Conservation (phyloP, 164 flowering plant genomes). For the Berberis thunbergii region DNA sequence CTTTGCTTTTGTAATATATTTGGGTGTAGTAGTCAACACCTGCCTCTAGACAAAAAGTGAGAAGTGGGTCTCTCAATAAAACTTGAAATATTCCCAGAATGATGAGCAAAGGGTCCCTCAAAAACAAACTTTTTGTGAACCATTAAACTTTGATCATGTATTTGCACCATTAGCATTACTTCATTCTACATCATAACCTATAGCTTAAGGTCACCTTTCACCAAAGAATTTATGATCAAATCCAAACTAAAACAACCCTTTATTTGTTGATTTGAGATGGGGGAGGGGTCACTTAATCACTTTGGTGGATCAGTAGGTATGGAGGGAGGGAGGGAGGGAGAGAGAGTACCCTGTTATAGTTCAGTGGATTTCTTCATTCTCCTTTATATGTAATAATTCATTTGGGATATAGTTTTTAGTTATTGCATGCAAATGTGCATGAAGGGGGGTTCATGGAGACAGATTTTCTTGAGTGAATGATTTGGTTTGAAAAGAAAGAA, state of each 20-base stretch:
- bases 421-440: conserved; percentile 36
- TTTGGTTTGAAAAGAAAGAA: conserved; percentile 33
- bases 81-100: conserved; percentile 51
- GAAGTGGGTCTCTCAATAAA: conserved; percentile 33
- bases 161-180: background rate
- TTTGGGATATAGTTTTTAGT: background rate
- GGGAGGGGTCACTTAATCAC: no score
- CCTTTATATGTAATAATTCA: background rate
- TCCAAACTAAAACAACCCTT: background rate
- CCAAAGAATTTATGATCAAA: background rate
- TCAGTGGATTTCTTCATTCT: background rate
- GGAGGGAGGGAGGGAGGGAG: background rate
- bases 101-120: conserved; percentile 40
- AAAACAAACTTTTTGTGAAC: conserved; percentile 14
- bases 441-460: conserved; percentile 35
- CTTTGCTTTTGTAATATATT: conserved; percentile 9
- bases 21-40: conserved; percentile 40
- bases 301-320: no score
- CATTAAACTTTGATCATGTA: background rate
- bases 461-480: conserved; percentile 54
- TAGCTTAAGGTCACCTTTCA: conserved; percentile 2
- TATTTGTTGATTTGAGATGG: no score
- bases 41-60: conserved; percentile 53
- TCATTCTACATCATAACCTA: background rate
- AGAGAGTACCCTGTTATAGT: background rate